Conservation (phyloP, 1,139 yeast genomes). For the Nadsonia commutata region DNA sequence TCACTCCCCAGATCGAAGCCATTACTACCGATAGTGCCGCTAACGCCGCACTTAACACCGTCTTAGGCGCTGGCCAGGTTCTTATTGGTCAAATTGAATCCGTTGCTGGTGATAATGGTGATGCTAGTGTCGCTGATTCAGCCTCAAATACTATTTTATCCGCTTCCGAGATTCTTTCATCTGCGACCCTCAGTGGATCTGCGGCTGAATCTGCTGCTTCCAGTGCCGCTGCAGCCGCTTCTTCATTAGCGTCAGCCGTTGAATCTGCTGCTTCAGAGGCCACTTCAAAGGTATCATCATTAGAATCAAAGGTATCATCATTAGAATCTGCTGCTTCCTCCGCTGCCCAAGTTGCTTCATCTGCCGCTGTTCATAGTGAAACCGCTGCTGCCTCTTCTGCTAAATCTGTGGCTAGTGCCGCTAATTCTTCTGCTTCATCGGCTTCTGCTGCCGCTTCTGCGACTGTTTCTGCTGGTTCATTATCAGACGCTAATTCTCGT, state of each 20-base stretch:
- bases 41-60: neutral
- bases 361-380: constrained; percentile 1
- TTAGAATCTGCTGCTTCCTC: neutral
- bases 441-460: neutral
- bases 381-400: neutral
- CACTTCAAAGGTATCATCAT: neutral
- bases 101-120: neutral
- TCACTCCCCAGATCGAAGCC: neutral
- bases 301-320: constrained; percentile 1
- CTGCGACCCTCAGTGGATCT: neutral
- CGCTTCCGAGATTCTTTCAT: constrained; percentile 1
- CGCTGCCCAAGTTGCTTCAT: neutral
- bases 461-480: neutral
- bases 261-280: neutral
- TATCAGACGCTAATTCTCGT: neutral
- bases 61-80: neutral
- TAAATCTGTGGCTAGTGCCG: neutral
- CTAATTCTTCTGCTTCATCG: constrained; percentile 1
- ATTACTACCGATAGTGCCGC: neutral
- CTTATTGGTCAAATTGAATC: neutral
- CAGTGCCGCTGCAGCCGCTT: neutral
- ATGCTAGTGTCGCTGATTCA: neutral
- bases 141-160: neutral
- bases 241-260: neutral
- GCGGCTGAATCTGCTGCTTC: neutral